A percentile compares a stretch with the other conserved stretches of the same genome.
These are phyloP conservation scores for Psilocybe cyanescens DNA, from an alignment of 768 basidiomycete genomes.

Conservation along the genomic window DNA sequence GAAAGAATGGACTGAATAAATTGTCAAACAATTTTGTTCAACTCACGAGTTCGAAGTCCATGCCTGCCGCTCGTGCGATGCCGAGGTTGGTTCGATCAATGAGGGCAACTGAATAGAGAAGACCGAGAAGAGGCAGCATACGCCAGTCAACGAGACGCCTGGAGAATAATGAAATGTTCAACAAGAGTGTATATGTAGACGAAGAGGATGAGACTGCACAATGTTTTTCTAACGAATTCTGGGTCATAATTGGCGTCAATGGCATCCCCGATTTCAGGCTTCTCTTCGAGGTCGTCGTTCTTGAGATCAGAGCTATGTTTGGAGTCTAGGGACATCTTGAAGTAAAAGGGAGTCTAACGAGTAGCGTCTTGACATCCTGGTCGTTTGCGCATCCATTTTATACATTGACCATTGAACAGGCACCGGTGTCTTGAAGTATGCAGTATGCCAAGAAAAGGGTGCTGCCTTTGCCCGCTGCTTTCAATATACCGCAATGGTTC, in stretches of 20 bases:
- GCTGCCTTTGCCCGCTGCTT: neutral
- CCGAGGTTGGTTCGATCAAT: slow-evolving; percentile 42
- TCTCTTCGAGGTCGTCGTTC: slow-evolving; percentile 24
- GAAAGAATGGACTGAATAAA: neutral
- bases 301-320: slow-evolving; percentile 25
- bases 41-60: slow-evolving; percentile 36
- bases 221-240: slow-evolving; percentile 22
- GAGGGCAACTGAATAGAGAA: slow-evolving; percentile 39
- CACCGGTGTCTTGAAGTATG: neutral
- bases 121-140: slow-evolving; percentile 36
- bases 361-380: neutral
- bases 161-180: slow-evolving; percentile 1
- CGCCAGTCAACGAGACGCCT: slow-evolving; percentile 37
- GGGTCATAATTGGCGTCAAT: slow-evolving; percentile 25
- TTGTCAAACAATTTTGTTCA: neutral
- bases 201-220: slow-evolving; percentile 17
- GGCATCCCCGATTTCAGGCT: slow-evolving; percentile 6
- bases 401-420: neutral
- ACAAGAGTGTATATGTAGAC: neutral
- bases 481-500: no score
- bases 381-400: neutral
- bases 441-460: neutral
- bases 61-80: slow-evolving; percentile 37
- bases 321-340: slow-evolving; percentile 6
- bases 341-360: neutral